Base-by-base conservation (phyloP, 768 basidiomycete species). In the Suillus luteus region DNA sequence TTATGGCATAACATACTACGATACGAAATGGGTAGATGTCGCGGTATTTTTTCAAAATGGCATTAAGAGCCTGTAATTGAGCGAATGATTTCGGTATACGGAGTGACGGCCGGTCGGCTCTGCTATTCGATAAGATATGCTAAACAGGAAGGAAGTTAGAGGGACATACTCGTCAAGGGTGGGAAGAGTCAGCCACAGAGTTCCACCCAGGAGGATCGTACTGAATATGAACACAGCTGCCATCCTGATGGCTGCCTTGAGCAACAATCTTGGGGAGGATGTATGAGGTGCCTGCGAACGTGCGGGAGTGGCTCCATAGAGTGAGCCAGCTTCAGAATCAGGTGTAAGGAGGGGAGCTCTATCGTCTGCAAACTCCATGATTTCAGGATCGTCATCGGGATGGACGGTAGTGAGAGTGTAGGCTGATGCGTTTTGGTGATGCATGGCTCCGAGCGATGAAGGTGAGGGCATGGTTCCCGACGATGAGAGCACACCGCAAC, bases 21-120 rank as follows among this genome's bases (percentile, higher is more conserved):
- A 96, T 92, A 55, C 94, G 86, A 75, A 83, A 86, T 4, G 93
- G 94, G 74, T 95, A 93, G 66, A 93, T 90, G 64, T 91, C 87
- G 55, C 94, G 85, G 77, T 98, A 98, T 73, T 96, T 96, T 82
- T 94, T 95, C 44, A 95, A 80, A 7, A 96, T 86, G 24, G 74
- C 79, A 72, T 98, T 97, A 59, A 98, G 83, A 8, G 85, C 87
- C 72, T 98, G 88, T 12, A 99, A 82, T 73, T 98, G 88, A 22
- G 81, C 83, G 68, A 99, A 98, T 3, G 90, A 92, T 73, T 90
- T 93, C 14, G 96, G 96, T 60, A 99, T 85, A 69, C 86, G 89
- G 31, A 99, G 81, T 35, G 83, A 72, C 0, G 85, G 86, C 43
- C 88, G 85, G 80, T 99, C 95, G 58, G 81, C 86, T 46, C 93